Evolutionary conservation across 2,329 filamentous ascomycete genomes (phyloP), one percentile per base, ranked within the genome.

Genomic region (Aureobasidium sp.): DNA sequence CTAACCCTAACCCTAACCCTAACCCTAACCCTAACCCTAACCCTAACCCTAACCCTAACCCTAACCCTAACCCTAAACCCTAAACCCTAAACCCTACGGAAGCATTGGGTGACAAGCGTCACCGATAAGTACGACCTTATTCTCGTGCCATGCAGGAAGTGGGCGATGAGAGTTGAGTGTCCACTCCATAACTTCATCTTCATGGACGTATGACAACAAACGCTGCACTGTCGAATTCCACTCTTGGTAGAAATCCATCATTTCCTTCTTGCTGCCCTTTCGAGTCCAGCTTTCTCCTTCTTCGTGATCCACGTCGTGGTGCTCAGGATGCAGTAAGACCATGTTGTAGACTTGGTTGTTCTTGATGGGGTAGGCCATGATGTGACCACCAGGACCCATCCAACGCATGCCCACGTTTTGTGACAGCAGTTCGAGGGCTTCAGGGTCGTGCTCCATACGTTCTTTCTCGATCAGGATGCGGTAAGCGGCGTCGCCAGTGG

Each of bases 181-280:
- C 41, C 41, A 44, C 15, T 44, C 41, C 9, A 44, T 44, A n/a
- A 44, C 41, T 5, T 44, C 41, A 12, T n/a, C 15, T 5, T 23
- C 41, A 12, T 13, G 13, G 1, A 44, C 41, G 20, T 44, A 23
- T 8, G 41, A 26, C 9, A 44, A 12, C 5, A 44, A 12, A 2
- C 20, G 23, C 20, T 44, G 41, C 3, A 44, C 20, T 5, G 80
- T 76, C 1, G 80, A 82, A 68, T 84, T 85, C 72, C 87, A 88
- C 69, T 84, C 84, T 5, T 70, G 71, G 69, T 83, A 88, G 34
- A 85, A 81, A n/a, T 80, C 73, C 27, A 86, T 70, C 84, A 88
- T 87, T 51, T 75, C 79, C 32, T 76, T 68, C 75, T 87, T 88
- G 64, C 80, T 82, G 12, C 83, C 85, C 65, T 78, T 80, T 8